Conservation (phyloP, 2,329 filamentous ascomycete species). For the Colletotrichum liriopes region DNA sequence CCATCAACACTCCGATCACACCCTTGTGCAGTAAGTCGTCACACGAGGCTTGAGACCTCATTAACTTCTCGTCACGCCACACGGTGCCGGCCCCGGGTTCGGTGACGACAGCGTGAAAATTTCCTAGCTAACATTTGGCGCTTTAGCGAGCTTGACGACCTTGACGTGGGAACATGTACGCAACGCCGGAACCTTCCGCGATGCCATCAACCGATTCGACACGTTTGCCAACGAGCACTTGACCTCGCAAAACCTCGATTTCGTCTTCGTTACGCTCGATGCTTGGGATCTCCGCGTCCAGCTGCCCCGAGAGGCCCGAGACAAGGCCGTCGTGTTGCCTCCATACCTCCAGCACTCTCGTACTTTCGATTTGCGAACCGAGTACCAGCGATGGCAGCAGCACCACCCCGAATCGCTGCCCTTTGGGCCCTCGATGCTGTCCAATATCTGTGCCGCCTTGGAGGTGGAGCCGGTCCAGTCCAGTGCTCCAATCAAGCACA, state of each 20-base stretch:
- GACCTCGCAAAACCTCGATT: conserved; percentile 91
- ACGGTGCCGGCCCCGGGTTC: conserved; percentile 35
- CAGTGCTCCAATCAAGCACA: conserved; percentile 98
- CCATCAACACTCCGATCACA: conserved; percentile 98
- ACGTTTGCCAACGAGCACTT: conserved; percentile 94
- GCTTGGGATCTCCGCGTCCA: conserved; percentile 99
- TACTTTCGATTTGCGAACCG: conserved; percentile 95
- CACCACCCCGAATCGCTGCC: conserved; percentile 98
- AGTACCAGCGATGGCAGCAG: conserved; percentile 98
- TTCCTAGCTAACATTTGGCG: conserved; percentile 43
- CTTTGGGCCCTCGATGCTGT: conserved; percentile 94
- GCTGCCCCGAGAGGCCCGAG: conserved; percentile 95
- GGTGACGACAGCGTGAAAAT: conserved; percentile 47
- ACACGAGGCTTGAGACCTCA: conserved; percentile 41
- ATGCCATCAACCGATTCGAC: conserved; percentile 96
- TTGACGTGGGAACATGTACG: conserved; percentile 99
- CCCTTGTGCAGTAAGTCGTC: conserved; percentile 93
- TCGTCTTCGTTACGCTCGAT: conserved; percentile 98
- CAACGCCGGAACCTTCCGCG: conserved; percentile 96
- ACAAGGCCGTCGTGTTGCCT: conserved; percentile 97
- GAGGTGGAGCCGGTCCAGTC: conserved; percentile 98
- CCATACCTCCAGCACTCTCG: conserved; percentile 98
- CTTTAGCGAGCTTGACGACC: conserved; percentile 91
- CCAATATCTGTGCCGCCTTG: conserved; percentile 97
- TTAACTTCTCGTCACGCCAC: conserved; percentile 34